Evolutionary conservation across 306 rosid genomes (phyloP), one percentile per base, ranked within the genome.

Genomic region (Trichosanthes truncata): DNA sequence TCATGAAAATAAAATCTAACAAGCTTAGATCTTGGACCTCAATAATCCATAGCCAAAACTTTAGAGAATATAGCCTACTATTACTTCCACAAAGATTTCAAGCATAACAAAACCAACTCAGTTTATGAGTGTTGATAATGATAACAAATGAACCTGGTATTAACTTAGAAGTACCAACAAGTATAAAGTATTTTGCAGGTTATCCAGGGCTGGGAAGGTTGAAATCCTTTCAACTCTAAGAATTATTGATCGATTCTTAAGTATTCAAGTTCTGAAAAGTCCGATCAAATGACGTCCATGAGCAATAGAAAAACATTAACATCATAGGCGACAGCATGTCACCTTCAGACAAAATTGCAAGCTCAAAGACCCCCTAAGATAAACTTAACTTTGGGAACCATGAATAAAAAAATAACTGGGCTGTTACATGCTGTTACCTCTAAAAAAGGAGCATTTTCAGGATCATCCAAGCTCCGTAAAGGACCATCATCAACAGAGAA

Each of bases 401-500:
- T 29, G 20, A 35, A 73, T 29, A 74, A 52, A 17, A 55, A 40
- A 45, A 73, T 29, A 71, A 45, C 26, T 14, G 40, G 14, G 31
- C 18, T 71, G 38, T 45, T 15, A 48, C 41, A 48, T 14, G 48
- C 1, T 11, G 76, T 73, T 92, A 90, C 98, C 94, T 91, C 91
- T 77, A 94, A 81, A 84, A 94, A 94, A 0, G 89, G 78, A 11
- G 91, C 95, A 87, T 94, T 94, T 81, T 68, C 90, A 1, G 97
- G 98, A 87, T 94, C 98, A 74, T 92, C 91, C 36, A 91, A 72
- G 55, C 86, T 84, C 72, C 97, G 75, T 31, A 91, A 52, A 36
- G 97, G 97, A 53, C 98, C 98, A 33, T 87, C 89, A 81, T 91
- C 79, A 26, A 94, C 79, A 23, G 95, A 85, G 84, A 94, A 94